Evolutionary conservation across 176 grass and related monocot species (phyloP), one percentile per base, ranked within the genome.

Genomic region (Paspalum notatum): DNA sequence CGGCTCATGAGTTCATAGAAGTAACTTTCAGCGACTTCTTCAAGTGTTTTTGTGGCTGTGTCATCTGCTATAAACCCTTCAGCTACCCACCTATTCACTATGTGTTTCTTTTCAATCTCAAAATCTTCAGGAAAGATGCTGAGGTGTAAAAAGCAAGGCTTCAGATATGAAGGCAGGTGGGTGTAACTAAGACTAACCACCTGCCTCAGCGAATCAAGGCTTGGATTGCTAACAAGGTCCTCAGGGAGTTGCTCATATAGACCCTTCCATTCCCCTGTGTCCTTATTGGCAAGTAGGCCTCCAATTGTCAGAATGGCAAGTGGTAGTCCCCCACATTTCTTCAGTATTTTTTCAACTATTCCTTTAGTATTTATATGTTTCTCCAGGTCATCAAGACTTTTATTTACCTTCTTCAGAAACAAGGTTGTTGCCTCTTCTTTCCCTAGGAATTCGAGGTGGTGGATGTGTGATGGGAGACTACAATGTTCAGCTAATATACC

Each of bases 61-160:
- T 1, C 9, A 9, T 3, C 1, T 58, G 5, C 17, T 14, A 74
- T 4, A 66, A 66, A 68, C 12, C 72, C 82, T 53, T 84, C 72
- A 11, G 62, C 62, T 48, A 76, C 56, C 72, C 82, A 84, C 17
- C 72, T 84, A n/a, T 76, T 16, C 0, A 76, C 51, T 5, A 76
- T 12, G 16, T 47, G 8, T 8, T 45, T 58, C 25, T 25, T 16
- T 4, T 56, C 8, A 26, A 84, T 84, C 6, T 76, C 62, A 68
- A 76, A 68, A 68, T 84, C 82, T 44, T 76, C 72, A 0, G 72
- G 82, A 47, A 84, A 84, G 24, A 76, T 21, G 38, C 72, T 76
- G 5, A 76, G 40, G 61, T 84, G 20, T 3, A 84, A 13, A 68
- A 84, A 76, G 13, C 72, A 76, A 22, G 82, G 18, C 7, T 84